Evolutionary conservation across 169 alveolate species (phyloP).

Genomic region (Amoebophrya sp.): DNA sequence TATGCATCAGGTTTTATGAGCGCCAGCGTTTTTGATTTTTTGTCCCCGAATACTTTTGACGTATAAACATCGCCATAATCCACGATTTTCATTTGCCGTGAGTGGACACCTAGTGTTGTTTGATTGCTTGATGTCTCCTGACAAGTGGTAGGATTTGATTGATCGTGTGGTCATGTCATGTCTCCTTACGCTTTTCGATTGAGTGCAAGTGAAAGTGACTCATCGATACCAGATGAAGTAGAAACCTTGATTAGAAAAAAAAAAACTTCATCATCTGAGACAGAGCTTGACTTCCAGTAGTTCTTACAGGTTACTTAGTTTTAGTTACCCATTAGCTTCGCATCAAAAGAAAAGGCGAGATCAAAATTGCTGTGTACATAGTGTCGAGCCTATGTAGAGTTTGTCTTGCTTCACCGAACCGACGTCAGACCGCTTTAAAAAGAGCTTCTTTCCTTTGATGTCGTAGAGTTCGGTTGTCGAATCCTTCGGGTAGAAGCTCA

Average conservation of each 20-base stretch:
- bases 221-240: no score
- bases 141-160: no score
- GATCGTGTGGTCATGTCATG: no score
- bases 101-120: neutral
- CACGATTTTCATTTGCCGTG: neutral
- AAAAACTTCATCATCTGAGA: no score
- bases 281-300: no score
- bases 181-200: no score
- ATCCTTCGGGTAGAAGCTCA: slow-evolving; percentile 13
- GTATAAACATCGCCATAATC: neutral
- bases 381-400: neutral
- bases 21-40: neutral
- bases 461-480: neutral
- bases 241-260: no score
- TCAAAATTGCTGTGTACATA: neutral
- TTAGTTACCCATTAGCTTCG: no score
- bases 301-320: no score
- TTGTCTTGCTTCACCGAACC: neutral
- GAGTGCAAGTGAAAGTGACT: no score
- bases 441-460: neutral
- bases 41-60: neutral
- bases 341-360: no score
- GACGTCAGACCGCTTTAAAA: neutral
- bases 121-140: no score
- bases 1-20: neutral